Evolutionary conservation across 2,329 filamentous ascomycete genomes (phyloP).

Genomic region (Arthrocladium fulminans): DNA sequence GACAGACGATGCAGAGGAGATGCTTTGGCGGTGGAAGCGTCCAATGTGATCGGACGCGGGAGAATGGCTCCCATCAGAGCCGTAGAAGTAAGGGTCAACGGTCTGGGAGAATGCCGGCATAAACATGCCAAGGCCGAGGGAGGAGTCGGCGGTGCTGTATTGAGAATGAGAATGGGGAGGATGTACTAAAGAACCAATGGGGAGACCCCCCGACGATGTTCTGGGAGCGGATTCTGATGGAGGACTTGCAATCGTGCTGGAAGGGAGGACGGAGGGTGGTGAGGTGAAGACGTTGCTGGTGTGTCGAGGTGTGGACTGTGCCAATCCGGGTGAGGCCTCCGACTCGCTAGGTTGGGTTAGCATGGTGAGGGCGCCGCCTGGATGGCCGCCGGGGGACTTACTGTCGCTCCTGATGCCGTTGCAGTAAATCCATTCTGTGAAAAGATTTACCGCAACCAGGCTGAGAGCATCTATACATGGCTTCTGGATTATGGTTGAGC

Average conservation of each 20-base stretch:
- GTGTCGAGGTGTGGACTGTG: not conserved
- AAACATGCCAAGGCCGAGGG: conserved; percentile 15
- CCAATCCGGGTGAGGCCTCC: conserved; percentile 3
- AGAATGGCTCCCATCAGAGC: conserved; percentile 23
- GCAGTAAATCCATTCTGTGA: conserved; percentile 39
- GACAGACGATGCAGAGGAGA: conserved; percentile 23
- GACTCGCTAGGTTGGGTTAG: conserved; percentile 8
- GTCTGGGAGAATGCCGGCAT: conserved; percentile 15
- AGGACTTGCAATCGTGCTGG: conserved; percentile 18
- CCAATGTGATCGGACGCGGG: conserved; percentile 22
- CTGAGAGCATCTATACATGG: conserved; percentile 35
- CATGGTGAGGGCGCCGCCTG: not conserved
- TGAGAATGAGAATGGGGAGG: conserved; percentile 12
- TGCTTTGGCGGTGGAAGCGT: conserved; percentile 19
- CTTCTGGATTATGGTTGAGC: conserved; percentile 42
- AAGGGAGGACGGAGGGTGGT: conserved; percentile 17
- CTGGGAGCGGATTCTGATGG: conserved; percentile 17
- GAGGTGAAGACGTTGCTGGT: conserved; percentile 12
- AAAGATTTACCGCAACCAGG: conserved; percentile 40
- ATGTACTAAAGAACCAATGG: conserved; percentile 23
- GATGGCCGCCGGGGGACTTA: conserved; percentile 25
- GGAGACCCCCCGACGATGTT: conserved; percentile 19
- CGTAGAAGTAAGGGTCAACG: conserved; percentile 22
- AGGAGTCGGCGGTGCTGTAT: not conserved
- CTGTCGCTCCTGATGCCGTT: conserved; percentile 44